Conservation (phyloP, 805 yeast genomes). For the Hanseniaspora lindneri region DNA sequence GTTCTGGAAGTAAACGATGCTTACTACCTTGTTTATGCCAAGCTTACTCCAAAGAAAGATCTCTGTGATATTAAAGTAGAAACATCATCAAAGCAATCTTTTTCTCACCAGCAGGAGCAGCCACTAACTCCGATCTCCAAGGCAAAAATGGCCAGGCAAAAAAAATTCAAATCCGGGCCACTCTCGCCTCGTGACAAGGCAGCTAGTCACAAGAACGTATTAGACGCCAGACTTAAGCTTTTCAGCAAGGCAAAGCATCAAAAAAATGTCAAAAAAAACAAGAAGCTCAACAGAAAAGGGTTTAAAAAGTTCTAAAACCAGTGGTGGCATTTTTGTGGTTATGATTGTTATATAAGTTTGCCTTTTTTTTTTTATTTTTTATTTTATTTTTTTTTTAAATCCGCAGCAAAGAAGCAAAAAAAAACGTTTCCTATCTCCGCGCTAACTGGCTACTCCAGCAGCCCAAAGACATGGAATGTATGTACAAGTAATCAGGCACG, state of each 20-base stretch:
- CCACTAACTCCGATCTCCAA: background rate
- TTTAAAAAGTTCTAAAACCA: background rate
- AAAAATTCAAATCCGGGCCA: background rate
- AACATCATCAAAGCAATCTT: too few relatives aligned
- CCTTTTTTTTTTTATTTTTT: too few relatives aligned
- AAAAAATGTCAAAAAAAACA: background rate
- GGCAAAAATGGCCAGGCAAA: background rate
- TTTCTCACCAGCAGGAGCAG: too few relatives aligned
- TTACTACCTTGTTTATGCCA: constrained; percentile 74
- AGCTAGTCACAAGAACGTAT: background rate
- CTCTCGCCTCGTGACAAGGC: constrained; percentile 16
- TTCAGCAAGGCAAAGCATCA: background rate
- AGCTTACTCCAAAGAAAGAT: constrained; percentile 41
- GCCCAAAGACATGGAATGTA: too few relatives aligned
- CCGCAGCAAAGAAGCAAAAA: too few relatives aligned
- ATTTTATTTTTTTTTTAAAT: too few relatives aligned
- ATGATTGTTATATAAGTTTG: too few relatives aligned
- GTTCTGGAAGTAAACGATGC: constrained; percentile 69
- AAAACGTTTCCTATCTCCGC: too few relatives aligned
- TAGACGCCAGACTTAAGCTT: background rate
- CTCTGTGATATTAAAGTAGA: background rate
- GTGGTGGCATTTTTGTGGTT: too few relatives aligned
- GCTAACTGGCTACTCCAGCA: too few relatives aligned
- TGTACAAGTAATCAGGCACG: too few relatives aligned
- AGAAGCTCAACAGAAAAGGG: background rate